These are phyloP conservation scores for Mycena alexandri DNA, from an alignment of 768 basidiomycete species.

Conservation along the genomic window DNA sequence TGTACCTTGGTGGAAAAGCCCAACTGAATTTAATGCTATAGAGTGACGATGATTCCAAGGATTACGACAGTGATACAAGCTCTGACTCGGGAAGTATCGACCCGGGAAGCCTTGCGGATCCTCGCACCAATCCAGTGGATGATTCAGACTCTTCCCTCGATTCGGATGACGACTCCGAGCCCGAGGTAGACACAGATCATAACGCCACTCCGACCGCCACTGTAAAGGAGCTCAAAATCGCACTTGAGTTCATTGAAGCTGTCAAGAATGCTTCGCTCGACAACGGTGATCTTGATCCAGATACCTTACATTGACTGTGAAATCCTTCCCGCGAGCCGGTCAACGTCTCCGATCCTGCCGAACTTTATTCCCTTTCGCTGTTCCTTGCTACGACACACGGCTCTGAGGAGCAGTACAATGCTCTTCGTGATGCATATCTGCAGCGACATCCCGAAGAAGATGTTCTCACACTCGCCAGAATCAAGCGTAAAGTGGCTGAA, in stretches of 20 bases:
- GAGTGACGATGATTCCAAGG: too few species aligned
- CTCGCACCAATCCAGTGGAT: too few species aligned
- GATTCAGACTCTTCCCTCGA: too few species aligned
- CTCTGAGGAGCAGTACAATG: neutral
- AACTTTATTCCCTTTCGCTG: neutral
- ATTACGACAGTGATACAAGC: too few species aligned
- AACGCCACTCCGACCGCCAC: too few species aligned
- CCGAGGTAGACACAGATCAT: too few species aligned
- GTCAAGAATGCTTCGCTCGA: conserved; percentile 4
- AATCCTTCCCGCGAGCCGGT: neutral
- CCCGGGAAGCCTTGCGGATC: too few species aligned
- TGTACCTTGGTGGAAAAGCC: too few species aligned
- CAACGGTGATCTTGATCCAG: conserved; percentile 4
- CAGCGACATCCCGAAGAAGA: neutral
- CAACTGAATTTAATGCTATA: too few species aligned
- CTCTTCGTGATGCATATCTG: neutral
- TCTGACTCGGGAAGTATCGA: too few species aligned
- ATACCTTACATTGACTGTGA: neutral
- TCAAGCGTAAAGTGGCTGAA: conserved; percentile 19
- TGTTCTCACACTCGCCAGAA: neutral
- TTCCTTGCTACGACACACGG: neutral
- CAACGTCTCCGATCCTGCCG: conserved; percentile 1
- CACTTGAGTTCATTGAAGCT: neutral
- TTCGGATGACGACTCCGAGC: too few species aligned
- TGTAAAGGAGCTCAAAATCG: neutral